Conservation (phyloP, 306 rosid species). For the Urtica urens region DNA sequence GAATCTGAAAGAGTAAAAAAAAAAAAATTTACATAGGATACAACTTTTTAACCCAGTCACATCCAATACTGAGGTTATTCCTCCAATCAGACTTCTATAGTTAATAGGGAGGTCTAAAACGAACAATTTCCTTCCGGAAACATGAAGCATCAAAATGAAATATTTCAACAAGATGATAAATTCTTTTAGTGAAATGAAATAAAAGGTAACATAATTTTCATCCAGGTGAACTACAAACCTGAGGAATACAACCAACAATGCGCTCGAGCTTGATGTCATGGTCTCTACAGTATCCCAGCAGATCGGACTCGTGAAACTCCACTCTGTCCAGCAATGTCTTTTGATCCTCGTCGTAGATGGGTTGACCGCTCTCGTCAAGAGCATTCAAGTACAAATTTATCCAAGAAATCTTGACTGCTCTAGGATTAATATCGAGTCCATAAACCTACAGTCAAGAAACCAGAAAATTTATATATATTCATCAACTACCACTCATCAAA, state of each 20-base stretch:
- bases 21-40: not conserved
- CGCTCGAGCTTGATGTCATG: slow-evolving; percentile 70
- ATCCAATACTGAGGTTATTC: too few species aligned
- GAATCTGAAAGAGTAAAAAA: slow-evolving; percentile 46
- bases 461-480: not conserved
- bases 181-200: not conserved
- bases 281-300: slow-evolving; percentile 65
- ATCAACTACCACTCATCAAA: not conserved
- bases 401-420: slow-evolving; percentile 83
- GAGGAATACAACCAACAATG: slow-evolving; percentile 98
- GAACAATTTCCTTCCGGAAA: too few species aligned
- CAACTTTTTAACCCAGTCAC: too few species aligned
- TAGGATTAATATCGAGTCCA: slow-evolving; percentile 91
- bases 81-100: too few species aligned
- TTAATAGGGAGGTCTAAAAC: too few species aligned
- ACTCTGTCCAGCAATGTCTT: slow-evolving; percentile 88
- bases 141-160: too few species aligned
- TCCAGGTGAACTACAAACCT: slow-evolving; percentile 32
- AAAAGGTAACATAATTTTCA: not conserved
- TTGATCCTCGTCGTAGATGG: slow-evolving; percentile 56
- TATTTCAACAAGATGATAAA: not conserved
- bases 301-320: slow-evolving; percentile 93
- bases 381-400: slow-evolving; percentile 86
- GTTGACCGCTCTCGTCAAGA: slow-evolving; percentile 70
- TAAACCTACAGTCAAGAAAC: slow-evolving; percentile 47